A percentile compares a stretch with the other conserved stretches of the same genome.
phyloP scores from a whole-genome alignment of 257 asterid species.

The Salvia miltiorrhiza region DNA sequence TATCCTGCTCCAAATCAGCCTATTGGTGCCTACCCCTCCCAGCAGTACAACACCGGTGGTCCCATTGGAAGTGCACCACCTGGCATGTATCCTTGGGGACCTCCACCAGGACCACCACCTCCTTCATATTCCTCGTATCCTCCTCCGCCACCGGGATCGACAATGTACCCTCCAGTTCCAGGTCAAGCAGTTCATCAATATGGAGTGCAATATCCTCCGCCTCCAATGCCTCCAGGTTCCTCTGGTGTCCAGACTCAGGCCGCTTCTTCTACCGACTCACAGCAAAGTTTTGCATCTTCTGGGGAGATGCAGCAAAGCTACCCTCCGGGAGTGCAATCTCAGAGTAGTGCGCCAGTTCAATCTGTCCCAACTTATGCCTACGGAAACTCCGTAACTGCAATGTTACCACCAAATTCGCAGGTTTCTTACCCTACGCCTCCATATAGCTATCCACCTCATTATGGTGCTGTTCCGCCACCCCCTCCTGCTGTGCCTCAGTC shows the following conservation, averaged over 20 bases:
- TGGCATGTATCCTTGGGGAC: slow-evolving; percentile 75
- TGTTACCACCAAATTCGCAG: slow-evolving; percentile 60
- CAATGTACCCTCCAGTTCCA: slow-evolving; percentile 55
- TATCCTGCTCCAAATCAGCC: slow-evolving; percentile 62
- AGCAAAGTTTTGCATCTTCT: slow-evolving; percentile 52
- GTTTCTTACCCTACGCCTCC: slow-evolving; percentile 52
- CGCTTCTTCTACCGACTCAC: slow-evolving; percentile 58
- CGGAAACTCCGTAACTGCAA: slow-evolving; percentile 47
- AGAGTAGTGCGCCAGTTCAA: slow-evolving; percentile 52
- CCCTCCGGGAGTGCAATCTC: slow-evolving; percentile 77
- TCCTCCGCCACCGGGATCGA: slow-evolving; percentile 85
- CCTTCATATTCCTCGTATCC: slow-evolving; percentile 61
- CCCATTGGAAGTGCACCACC: slow-evolving; percentile 55
- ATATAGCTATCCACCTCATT: slow-evolving; percentile 64
- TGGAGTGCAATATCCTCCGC: slow-evolving; percentile 71
- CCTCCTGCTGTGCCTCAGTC: slow-evolving; percentile 55
- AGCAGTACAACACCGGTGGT: slow-evolving; percentile 77
- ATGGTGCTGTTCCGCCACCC: slow-evolving; percentile 69
- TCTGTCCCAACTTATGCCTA: slow-evolving; percentile 51
- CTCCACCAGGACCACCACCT: slow-evolving; percentile 70
- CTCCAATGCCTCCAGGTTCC: slow-evolving; percentile 57
- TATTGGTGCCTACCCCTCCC: slow-evolving; percentile 68
- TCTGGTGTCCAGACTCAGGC: slow-evolving; percentile 44
- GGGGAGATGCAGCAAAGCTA: slow-evolving; percentile 70
- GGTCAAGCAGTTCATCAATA: slow-evolving; percentile 56